A percentile compares a stretch with the other conserved stretches of the same genome.
Evolutionary conservation across 202 grass and related monocot species (phyloP).

Genomic region (Alloteropsis angusta): DNA sequence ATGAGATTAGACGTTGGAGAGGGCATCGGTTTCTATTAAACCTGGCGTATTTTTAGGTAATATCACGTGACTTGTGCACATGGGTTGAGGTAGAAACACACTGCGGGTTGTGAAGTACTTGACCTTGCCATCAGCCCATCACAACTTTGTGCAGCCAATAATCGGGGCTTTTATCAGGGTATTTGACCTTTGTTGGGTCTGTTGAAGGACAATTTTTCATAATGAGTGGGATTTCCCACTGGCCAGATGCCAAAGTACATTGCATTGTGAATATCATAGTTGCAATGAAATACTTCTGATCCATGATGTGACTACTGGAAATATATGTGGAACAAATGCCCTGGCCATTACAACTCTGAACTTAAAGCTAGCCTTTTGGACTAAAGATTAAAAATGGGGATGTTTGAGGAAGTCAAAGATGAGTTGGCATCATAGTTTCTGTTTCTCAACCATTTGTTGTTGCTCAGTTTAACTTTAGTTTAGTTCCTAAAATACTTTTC

Average conservation of each 20-base stretch:
- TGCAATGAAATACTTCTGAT: not conserved
- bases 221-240: not conserved
- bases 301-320: not conserved
- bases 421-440: not conserved
- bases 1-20: not conserved
- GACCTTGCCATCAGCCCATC: not conserved
- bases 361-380: not conserved
- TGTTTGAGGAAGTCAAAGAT: not conserved
- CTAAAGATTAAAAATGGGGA: not conserved
- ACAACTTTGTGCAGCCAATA: not conserved
- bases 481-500: not conserved
- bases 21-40: not conserved
- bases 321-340: not conserved
- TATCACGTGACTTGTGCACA: not conserved
- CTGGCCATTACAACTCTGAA: not conserved
- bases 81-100: not conserved
- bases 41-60: not conserved
- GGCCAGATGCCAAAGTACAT: not conserved
- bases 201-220: not conserved
- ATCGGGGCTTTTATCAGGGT: not conserved
- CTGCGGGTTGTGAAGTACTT: not conserved
- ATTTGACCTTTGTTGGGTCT: not conserved
- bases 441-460: not conserved
- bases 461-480: not conserved
- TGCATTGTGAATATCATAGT: not conserved